Base-by-base conservation (phyloP, 2,329 filamentous ascomycete species). In the Ceratocystis colombiana region DNA sequence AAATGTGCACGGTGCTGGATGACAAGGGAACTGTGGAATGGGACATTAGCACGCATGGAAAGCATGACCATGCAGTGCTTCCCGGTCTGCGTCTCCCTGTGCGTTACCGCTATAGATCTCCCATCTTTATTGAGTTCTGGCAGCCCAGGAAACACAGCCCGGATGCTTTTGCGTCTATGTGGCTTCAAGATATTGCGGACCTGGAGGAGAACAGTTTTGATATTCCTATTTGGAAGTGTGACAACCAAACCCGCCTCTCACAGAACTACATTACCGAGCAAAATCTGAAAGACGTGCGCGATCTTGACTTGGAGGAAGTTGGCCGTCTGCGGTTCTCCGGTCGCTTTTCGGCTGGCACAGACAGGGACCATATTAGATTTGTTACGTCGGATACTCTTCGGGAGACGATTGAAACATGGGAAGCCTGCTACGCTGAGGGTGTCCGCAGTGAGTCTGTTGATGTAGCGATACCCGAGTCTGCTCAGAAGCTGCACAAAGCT, bases 401-500 rank as follows among this genome's bases (percentile, higher is more conserved):
- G 41, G 94, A 97, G 78, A 96, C 92, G 0, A 96, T 90, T 70
- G 93, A 97, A 77, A 89, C 88, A 0, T 97, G 92, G 90, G 91
- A 96, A 75, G 89, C 91, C 0, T 96, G 93, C 74, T 84, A 88
- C 50, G 85, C 90, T 0, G 92, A 97, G 74, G 93, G 93, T 12
- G 89, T 96, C 0, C 85, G 94, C 1, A 76, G 80, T 15, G 82
- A 86, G 66, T 82, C 84, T 33, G 90, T 96, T 0, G 78, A 82
- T 8, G 82, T 85, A 28, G 88, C 95, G 71, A 79, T 96, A 0
- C 89, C 91, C 0, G 83, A 86, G 0, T 77, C 83, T 10, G 81
- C 93, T 0, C 84, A 88, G 74, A 81, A 87, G 71, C 79, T 96
- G 10, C 93, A 97, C 73, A 89, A 96, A 37, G 80, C 88, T 69